Evolutionary conservation across 495 filamentous ascomycete species (phyloP), one percentile per base, ranked within the genome.

Genomic region (Tuber melanosporum): DNA sequence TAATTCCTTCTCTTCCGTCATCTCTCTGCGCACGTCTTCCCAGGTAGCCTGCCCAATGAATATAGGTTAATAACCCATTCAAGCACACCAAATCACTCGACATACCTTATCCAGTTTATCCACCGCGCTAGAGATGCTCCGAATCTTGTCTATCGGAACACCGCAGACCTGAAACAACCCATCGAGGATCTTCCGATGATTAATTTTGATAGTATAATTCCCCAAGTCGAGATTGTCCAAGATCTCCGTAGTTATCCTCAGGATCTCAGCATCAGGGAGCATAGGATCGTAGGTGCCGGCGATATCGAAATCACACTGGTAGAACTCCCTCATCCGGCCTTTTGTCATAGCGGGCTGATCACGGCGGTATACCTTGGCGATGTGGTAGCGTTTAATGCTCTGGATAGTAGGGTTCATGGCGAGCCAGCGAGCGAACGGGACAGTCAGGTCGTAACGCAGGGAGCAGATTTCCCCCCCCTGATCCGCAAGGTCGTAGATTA

Each of bases 261-360:
- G 84, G 74, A 97, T 91, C 86, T 98, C 95, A n/a, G 95, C 93
- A 85, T 98, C 95, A 70, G 95, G 93, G 39, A 98, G 87, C 95
- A 98, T 98, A n/a, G 92, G 84, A 82, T 98, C 95, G 84, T 93
- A 96, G 46, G 86, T 85, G 77, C 94, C 95, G 41, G 95, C 95
- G 86, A 98, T 94, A 84, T 98, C 95, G 83, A 98, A 97, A 85
- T 98, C 95, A 85, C 94, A 97, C 86, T 98, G 95, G 85, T 96
- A 97, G 85, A 99, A 97, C 85, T 99, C 95, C 76, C 95, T 89
- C 92, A 98, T 95, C 9, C 93, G 89, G 72, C 95, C 95, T 83
- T 94, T 94, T 73, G 89, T 91, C 87, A 95, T 92, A 74, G 92
- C 92, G 1, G 87, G 87, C 73, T 89, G 87, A 76, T 88, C 86